Evolutionary conservation across 805 yeast genomes (phyloP), one percentile per base, ranked within the genome.

Genomic region (Nakazawaea laoshanensis): DNA sequence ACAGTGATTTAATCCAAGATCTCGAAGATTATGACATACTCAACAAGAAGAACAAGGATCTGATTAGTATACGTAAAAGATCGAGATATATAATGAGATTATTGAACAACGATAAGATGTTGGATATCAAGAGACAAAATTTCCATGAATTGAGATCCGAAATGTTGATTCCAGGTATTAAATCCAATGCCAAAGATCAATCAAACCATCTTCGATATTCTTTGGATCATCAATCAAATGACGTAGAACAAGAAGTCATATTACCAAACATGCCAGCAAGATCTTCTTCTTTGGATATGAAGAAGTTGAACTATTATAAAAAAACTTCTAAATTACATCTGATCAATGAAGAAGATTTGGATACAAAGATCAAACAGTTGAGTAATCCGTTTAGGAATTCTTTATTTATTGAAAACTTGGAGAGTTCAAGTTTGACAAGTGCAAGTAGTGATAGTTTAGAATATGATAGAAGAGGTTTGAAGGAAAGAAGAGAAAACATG

Each of bases 71-170:
- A 10, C 44, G 65, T 25, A 47, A 45, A 26, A 67, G 62, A 43
- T 57, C 64, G 4, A 49, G 35, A 22, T 56, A 52, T 22, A 58
- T 61, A 19, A 40, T 52, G 34, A 49, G 40, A 31, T 50, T 49
- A 28, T 39, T 53, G 20, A 56, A 52, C 11, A 51, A 61, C 34
- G 55, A 55, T 18, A 45, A 45, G 1, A 47, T 58, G 19, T 49
- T 73, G 33, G 44, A 41, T 5, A 43, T 48, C 16, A 70, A 68
- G 41, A 52, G 77, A 30, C 43, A 55, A 4, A 59, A 59, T 30
- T 65, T 63, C 40, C 63, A 61, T 34, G 46, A 45, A 13, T 46
- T 65, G 35, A 44, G 74, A 29, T 43, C 53, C 9, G 65, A 61
- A 17, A 63, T 69, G 69, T 37, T 57, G 7, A 49, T 50, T 2